These are phyloP conservation scores for Sordariomycetes sp. DNA, from an alignment of 2,329 filamentous ascomycete species.

Conservation along the genomic window DNA sequence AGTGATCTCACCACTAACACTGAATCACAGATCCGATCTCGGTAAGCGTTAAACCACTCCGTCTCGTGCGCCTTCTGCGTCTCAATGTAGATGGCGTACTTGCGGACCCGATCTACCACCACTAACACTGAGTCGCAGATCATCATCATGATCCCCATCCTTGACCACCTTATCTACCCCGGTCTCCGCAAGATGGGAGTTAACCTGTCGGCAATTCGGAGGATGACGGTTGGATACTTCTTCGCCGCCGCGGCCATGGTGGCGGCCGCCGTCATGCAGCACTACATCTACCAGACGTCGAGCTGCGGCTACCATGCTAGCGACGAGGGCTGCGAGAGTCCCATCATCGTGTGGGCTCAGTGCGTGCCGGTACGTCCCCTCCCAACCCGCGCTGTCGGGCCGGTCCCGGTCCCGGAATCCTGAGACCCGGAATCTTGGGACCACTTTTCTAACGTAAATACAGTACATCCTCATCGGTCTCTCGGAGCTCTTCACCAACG, in stretches of 20 bases:
- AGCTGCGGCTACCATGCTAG: conserved; percentile 47
- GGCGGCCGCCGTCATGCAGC: conserved; percentile 43
- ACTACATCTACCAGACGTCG: conserved; percentile 54
- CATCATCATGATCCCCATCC: conserved; percentile 63
- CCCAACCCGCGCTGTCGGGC: background rate
- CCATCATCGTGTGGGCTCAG: conserved; percentile 57
- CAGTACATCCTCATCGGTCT: conserved; percentile 37
- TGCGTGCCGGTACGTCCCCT: conserved; percentile 22
- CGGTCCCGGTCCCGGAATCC: background rate
- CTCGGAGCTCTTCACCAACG: conserved; percentile 43
- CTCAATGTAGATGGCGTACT: too few species aligned
- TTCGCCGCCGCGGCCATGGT: conserved; percentile 53
- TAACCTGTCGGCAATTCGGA: conserved; percentile 64
- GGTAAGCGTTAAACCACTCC: too few species aligned
- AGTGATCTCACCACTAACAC: too few species aligned
- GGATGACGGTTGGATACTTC: conserved; percentile 61
- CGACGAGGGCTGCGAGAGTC: conserved; percentile 38
- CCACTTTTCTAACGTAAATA: background rate
- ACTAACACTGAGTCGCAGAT: too few species aligned
- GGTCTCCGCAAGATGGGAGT: conserved; percentile 51
- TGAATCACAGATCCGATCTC: too few species aligned
- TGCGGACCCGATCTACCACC: too few species aligned
- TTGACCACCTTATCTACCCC: conserved; percentile 61
- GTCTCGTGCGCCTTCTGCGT: too few species aligned
- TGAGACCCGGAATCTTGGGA: background rate